These are phyloP conservation scores for Salvia rosmarinus DNA, from an alignment of 257 asterid genomes.

Conservation along the genomic window DNA sequence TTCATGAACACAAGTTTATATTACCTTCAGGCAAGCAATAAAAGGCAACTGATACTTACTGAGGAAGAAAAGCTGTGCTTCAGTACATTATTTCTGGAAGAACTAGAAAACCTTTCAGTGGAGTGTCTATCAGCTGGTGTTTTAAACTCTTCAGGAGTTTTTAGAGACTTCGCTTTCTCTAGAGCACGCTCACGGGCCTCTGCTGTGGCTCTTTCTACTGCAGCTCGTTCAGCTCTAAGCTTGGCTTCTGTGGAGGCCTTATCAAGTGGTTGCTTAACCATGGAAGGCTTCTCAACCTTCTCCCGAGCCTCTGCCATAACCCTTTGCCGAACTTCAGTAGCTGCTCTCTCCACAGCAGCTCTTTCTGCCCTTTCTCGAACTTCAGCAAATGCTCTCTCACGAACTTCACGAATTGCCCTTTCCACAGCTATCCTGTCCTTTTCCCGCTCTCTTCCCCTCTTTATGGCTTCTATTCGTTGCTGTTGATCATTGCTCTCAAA, in stretches of 20 bases:
- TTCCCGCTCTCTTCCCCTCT: conserved; percentile 74
- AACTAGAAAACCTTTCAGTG: conserved; percentile 45
- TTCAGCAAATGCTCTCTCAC: conserved; percentile 97
- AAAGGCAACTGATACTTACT: conserved; percentile 52
- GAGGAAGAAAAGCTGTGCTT: conserved; percentile 89
- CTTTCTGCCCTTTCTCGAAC: conserved; percentile 93
- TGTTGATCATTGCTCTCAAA: conserved; percentile 43
- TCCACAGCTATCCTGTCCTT: conserved; percentile 81
- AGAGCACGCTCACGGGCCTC: conserved; percentile 98
- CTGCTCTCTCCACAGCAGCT: conserved; percentile 86
- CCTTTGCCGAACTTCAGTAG: conserved; percentile 78
- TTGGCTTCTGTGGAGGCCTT: conserved; percentile 71
- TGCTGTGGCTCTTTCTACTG: conserved; percentile 91
- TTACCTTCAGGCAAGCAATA: conserved; percentile 26
- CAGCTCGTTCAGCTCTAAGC: conserved; percentile 91
- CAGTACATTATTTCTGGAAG: conserved; percentile 58
- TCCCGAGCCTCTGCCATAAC: conserved; percentile 69
- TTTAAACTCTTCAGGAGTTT: conserved; percentile 51
- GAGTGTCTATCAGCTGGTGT: conserved; percentile 47
- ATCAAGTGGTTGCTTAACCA: conserved; percentile 45
- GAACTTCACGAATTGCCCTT: conserved; percentile 93
- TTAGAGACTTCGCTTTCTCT: conserved; percentile 80
- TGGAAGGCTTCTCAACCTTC: conserved; percentile 61
- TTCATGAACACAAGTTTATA: conserved; percentile 13
- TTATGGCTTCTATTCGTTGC: conserved; percentile 64